A percentile compares a stretch with the other conserved stretches of the same genome.
Conservation (phyloP, 202 grass and related monocot genomes). For the Digitaria exilis region DNA sequence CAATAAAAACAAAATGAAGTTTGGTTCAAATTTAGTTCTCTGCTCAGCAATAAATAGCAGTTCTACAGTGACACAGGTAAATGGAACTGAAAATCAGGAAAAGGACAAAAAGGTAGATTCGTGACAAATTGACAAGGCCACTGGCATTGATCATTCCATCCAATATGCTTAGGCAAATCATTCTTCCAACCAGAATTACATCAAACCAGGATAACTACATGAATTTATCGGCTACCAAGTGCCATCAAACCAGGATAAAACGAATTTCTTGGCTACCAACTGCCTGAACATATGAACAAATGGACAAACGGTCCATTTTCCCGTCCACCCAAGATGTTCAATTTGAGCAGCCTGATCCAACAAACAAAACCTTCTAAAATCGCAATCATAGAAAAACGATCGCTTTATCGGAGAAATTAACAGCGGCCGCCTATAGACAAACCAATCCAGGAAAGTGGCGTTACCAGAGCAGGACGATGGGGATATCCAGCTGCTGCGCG, state of each 20-base stretch:
- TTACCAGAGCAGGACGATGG: slow-evolving; percentile 77
- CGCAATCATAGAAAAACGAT: not conserved
- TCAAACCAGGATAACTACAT: no score
- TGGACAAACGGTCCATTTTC: not conserved
- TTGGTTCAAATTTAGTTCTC: not conserved
- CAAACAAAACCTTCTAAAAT: not conserved
- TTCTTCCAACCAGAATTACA: not conserved
- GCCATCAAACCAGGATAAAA: not conserved
- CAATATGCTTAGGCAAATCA: not conserved
- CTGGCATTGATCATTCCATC: not conserved
- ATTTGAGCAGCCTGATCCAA: not conserved
- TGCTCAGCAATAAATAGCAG: not conserved
- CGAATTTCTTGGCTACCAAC: not conserved
- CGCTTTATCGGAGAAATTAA: not conserved
- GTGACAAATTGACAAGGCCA: not conserved
- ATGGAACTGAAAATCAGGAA: not conserved
- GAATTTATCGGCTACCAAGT: no score
- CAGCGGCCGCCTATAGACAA: not conserved
- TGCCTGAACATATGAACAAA: not conserved
- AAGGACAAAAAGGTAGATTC: not conserved
- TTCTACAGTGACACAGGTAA: not conserved
- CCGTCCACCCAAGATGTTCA: slow-evolving; percentile 2
- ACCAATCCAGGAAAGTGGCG: not conserved
- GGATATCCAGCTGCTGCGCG: slow-evolving; percentile 61
- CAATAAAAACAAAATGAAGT: not conserved